Evolutionary conservation across 805 yeast genomes (phyloP).

Genomic region (Hanseniaspora meyeri): DNA sequence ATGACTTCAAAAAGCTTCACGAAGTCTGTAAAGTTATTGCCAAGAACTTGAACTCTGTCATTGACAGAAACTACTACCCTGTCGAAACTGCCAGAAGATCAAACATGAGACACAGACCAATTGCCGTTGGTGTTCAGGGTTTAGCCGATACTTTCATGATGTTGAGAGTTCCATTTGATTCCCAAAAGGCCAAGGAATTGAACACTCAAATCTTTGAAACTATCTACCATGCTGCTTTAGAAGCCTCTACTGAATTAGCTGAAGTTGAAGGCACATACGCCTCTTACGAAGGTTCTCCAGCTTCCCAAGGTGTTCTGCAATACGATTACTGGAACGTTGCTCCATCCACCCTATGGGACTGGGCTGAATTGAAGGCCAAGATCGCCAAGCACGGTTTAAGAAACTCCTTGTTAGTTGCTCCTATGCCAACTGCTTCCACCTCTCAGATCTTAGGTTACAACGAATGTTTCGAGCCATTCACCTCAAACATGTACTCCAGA

Average conservation of each 20-base stretch:
- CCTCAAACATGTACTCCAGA: constrained; percentile 83
- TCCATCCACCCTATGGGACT: constrained; percentile 75
- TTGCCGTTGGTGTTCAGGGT: constrained; percentile 98
- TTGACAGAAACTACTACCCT: constrained; percentile 80
- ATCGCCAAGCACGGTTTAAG: constrained; percentile 59
- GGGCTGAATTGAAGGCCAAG: constrained; percentile 57
- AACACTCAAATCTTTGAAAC: constrained; percentile 88
- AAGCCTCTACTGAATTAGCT: constrained; percentile 77
- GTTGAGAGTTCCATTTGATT: constrained; percentile 76
- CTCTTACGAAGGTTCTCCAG: constrained; percentile 74
- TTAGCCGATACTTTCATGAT: constrained; percentile 78
- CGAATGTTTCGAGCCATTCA: constrained; percentile 93
- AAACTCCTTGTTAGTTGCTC: constrained; percentile 79
- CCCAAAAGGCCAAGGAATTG: constrained; percentile 58
- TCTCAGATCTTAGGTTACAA: constrained; percentile 88
- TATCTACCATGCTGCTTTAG: constrained; percentile 85
- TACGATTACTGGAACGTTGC: constrained; percentile 75
- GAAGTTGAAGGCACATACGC: constrained; percentile 54
- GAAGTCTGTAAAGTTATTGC: constrained; percentile 63
- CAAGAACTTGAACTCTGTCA: constrained; percentile 66
- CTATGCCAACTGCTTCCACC: constrained; percentile 98
- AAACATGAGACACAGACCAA: constrained; percentile 76
- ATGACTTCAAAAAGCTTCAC: constrained; percentile 67
- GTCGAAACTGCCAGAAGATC: constrained; percentile 61
- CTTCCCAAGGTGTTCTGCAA: constrained; percentile 73